A percentile compares a stretch with the other conserved stretches of the same genome.
Evolutionary conservation across 2,329 filamentous ascomycete genomes (phyloP).

Genomic region (Fusarium sp.): DNA sequence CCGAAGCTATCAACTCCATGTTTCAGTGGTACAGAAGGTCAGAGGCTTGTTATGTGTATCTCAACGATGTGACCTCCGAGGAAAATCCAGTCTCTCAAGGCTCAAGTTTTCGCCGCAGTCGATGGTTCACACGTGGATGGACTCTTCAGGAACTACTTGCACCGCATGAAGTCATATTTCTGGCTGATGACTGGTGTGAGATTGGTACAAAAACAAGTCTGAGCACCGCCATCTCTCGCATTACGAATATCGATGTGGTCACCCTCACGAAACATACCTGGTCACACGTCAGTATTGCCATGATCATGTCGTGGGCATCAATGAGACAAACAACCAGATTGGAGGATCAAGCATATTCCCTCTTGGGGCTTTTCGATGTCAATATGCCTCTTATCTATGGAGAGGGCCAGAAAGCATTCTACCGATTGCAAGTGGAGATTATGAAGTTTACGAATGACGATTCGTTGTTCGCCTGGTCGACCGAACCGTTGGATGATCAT

Average conservation of each 20-base stretch:
- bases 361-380: conserved; percentile 19
- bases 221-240: background rate
- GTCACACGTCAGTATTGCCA: conserved; percentile 18
- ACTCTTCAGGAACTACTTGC: conserved; percentile 23
- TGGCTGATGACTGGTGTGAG: conserved; percentile 1
- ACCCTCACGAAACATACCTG: conserved; percentile 17
- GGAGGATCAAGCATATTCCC: conserved; percentile 29
- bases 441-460: conserved; percentile 28
- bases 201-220: conserved; percentile 13
- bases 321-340: conserved; percentile 15
- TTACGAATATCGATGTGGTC: conserved; percentile 10
- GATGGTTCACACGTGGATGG: conserved; percentile 22
- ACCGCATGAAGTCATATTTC: conserved; percentile 21
- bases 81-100: background rate
- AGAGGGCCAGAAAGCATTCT: conserved; percentile 20
- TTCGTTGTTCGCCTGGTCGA: conserved; percentile 22
- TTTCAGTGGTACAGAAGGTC: conserved; percentile 17
- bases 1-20: conserved; percentile 21
- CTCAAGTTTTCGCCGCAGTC: conserved; percentile 15
- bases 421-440: conserved; percentile 23
- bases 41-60: conserved; percentile 19
- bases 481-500: conserved; percentile 9
- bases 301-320: conserved; percentile 28
- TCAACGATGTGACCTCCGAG: background rate
- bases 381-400: conserved; percentile 29